phyloP scores from a whole-genome alignment of 106 monocot species.

The Allium fistulosum region DNA sequence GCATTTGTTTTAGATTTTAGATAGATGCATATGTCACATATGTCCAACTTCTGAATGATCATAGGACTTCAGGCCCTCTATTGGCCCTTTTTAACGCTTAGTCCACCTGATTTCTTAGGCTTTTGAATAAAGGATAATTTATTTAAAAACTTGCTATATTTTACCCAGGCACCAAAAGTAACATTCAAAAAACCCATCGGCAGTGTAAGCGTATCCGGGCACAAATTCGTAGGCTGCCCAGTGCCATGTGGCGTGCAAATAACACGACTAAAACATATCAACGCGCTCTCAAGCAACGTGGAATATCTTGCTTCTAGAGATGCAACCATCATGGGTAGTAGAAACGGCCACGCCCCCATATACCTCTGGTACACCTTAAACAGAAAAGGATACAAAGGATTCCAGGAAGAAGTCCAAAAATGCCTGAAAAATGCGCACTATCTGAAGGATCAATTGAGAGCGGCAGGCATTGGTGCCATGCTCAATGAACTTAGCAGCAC shows the following conservation, averaged over 20 bases:
- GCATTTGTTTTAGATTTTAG: no score
- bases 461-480: conserved; percentile 78
- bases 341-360: conserved; percentile 81
- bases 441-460: conserved; percentile 56
- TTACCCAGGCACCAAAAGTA: conserved; percentile 33
- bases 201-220: conserved; percentile 80
- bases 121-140: no score
- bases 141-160: background rate
- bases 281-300: conserved; percentile 70
- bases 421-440: conserved; percentile 89
- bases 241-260: conserved; percentile 72
- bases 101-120: no score
- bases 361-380: conserved; percentile 96
- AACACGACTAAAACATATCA: conserved; percentile 64
- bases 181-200: conserved; percentile 61
- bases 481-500: conserved; percentile 97
- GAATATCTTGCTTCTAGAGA: conserved; percentile 91
- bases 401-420: conserved; percentile 67
- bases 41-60: no score
- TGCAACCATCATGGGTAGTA: conserved; percentile 92
- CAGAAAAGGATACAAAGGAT: conserved; percentile 67
- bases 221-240: conserved; percentile 56
- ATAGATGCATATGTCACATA: no score
- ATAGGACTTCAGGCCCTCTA: no score
- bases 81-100: no score